Evolutionary conservation across 257 asterid genomes (phyloP).

Genomic region (Fraxinus pennsylvanica): DNA sequence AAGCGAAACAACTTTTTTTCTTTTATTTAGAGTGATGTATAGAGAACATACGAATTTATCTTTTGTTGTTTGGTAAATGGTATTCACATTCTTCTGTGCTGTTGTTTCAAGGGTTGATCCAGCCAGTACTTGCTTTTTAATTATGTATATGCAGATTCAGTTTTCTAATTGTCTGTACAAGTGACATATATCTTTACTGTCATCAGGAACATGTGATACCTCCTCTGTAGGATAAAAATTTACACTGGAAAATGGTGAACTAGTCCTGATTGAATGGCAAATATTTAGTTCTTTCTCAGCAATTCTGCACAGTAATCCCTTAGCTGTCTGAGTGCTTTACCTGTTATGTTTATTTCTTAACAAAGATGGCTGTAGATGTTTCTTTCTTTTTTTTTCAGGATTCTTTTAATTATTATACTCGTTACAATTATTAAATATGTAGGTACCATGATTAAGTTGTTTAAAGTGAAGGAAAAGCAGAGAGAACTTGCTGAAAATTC

Average conservation of each 20-base stretch:
- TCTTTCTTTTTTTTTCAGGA: neutral
- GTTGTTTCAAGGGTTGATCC: neutral
- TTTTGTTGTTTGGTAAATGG: neutral
- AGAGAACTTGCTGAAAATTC: slow-evolving; percentile 91
- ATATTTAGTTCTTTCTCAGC: neutral
- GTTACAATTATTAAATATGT: slow-evolving; percentile 17
- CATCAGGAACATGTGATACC: slow-evolving; percentile 8
- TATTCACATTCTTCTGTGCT: neutral
- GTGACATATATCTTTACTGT: neutral
- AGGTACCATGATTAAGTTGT: slow-evolving; percentile 85
- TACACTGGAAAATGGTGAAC: neutral
- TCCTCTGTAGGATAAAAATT: neutral
- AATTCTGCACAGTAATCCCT: neutral
- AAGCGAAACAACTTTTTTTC: too few relatives aligned
- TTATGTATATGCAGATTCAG: neutral
- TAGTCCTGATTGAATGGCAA: neutral
- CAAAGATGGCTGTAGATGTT: slow-evolving; percentile 3
- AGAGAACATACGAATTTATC: neutral
- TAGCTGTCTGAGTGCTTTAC: neutral
- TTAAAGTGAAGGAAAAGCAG: slow-evolving; percentile 91
- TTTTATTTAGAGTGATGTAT: too few relatives aligned
- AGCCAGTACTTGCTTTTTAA: neutral
- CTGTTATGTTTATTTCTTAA: slow-evolving; percentile 12
- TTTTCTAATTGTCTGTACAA: neutral
- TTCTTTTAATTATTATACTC: neutral